These are phyloP conservation scores for Carpinus fangiana DNA, from an alignment of 306 rosid genomes.

Conservation along the genomic window DNA sequence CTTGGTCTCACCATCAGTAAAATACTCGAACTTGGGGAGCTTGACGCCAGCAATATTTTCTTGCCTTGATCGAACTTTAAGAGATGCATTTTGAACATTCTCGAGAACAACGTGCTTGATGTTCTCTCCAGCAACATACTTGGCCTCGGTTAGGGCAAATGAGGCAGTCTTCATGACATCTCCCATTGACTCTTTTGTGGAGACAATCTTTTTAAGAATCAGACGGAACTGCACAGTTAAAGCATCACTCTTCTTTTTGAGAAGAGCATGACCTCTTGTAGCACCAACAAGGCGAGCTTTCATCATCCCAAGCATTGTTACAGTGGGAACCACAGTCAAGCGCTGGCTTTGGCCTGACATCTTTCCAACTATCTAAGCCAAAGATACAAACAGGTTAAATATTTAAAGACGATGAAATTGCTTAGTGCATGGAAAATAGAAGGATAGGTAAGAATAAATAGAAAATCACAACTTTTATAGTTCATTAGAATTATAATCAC, in stretches of 20 bases:
- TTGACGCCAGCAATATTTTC: constrained; percentile 91
- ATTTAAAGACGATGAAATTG: constrained; percentile 19
- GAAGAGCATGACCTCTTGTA: constrained; percentile 93
- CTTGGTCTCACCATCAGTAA: constrained; percentile 67
- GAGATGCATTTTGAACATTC: constrained; percentile 76
- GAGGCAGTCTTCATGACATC: constrained; percentile 89
- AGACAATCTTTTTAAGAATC: constrained; percentile 82
- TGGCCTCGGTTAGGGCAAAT: constrained; percentile 85
- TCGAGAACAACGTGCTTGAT: constrained; percentile 84
- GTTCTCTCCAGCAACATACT: constrained; percentile 93
- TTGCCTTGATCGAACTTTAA: constrained; percentile 76
- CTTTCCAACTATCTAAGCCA: constrained; percentile 37
- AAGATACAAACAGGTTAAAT: constrained; percentile 7
- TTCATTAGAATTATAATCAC: neutral
- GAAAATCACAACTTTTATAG: neutral
- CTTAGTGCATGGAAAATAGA: neutral
- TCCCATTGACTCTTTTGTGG: constrained; percentile 94
- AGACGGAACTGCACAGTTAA: constrained; percentile 83
- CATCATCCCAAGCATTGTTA: constrained; percentile 83
- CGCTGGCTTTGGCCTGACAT: constrained; percentile 95
- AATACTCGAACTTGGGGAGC: constrained; percentile 87
- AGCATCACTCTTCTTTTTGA: constrained; percentile 97
- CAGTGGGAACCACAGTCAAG: constrained; percentile 91
- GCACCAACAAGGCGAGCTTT: constrained; percentile 90
- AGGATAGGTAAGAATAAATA: neutral